Percentiles rank a stretch among this genome's conserved stretches.
Conservation (phyloP, 148 eudicot species). For the Dysphania ambrosioides region DNA sequence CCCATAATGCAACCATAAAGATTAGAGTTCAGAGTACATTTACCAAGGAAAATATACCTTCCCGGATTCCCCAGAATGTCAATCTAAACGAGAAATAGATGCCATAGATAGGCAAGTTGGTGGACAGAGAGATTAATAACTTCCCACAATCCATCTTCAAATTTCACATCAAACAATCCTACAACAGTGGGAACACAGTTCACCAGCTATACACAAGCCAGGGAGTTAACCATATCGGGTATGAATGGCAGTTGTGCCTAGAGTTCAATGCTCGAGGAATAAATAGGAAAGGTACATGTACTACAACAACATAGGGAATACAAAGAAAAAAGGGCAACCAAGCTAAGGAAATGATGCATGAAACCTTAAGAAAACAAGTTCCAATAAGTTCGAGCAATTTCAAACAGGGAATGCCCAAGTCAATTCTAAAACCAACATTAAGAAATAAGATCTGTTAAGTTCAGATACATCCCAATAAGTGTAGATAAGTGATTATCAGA, state of each 20-base stretch:
- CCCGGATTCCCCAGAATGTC: not conserved
- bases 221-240: not conserved
- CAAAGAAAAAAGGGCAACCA: not conserved
- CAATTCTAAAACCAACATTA: not conserved
- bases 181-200: not conserved
- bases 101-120: not conserved
- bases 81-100: not conserved
- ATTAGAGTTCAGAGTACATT: not conserved
- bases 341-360: not conserved
- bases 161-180: not conserved
- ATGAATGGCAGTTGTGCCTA: not conserved
- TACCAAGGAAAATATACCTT: not conserved
- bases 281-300: not conserved
- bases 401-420: not conserved
- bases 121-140: not conserved
- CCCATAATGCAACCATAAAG: not conserved
- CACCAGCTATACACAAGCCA: not conserved
- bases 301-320: not conserved
- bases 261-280: not conserved
- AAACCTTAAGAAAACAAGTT: not conserved
- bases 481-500: not conserved
- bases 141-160: too few relatives aligned
- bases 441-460: not conserved
- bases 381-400: not conserved
- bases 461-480: not conserved